Conservation (phyloP, 2,329 filamentous ascomycete species). For the Beauveria pseudobassiana region DNA sequence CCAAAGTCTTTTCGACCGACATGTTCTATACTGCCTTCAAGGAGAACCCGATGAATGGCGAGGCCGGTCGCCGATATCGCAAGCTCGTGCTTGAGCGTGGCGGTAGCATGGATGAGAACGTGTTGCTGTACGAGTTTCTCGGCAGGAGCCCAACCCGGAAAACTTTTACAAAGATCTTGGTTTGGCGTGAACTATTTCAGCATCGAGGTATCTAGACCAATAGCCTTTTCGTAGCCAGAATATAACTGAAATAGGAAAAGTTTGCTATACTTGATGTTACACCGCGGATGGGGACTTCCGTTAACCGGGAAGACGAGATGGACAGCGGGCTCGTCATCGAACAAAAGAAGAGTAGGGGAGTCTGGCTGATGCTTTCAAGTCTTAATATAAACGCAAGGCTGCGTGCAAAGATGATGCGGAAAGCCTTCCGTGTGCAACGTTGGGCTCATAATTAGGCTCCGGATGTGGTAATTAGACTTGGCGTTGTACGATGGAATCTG, state of each 20-base stretch:
- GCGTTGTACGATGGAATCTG: too few species aligned
- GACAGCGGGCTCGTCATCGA: too few species aligned
- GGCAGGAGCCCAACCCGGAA: slow-evolving; percentile 70
- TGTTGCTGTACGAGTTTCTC: slow-evolving; percentile 69
- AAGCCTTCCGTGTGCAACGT: too few species aligned
- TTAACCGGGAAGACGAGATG: too few species aligned
- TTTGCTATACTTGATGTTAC: background rate
- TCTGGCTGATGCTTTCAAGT: too few species aligned
- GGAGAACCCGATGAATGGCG: slow-evolving; percentile 67
- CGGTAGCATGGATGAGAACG: slow-evolving; percentile 74
- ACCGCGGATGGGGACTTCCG: background rate
- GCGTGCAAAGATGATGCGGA: too few species aligned
- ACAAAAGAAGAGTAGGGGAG: too few species aligned
- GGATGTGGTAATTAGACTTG: too few species aligned
- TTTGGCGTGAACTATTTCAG: slow-evolving; percentile 14
- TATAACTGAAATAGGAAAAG: background rate
- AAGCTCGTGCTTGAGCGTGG: slow-evolving; percentile 73
- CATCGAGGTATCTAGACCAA: background rate
- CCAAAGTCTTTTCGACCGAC: slow-evolving; percentile 74
- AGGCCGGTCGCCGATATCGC: slow-evolving; percentile 67
- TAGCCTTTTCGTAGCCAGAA: background rate
- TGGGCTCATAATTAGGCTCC: too few species aligned
- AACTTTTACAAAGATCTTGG: slow-evolving; percentile 77
- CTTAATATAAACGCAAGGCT: too few species aligned
- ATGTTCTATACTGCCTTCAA: slow-evolving; percentile 82